Base-by-base conservation (phyloP, 169 alveolate genomes). In the Cryptosporidium andersoni region DNA sequence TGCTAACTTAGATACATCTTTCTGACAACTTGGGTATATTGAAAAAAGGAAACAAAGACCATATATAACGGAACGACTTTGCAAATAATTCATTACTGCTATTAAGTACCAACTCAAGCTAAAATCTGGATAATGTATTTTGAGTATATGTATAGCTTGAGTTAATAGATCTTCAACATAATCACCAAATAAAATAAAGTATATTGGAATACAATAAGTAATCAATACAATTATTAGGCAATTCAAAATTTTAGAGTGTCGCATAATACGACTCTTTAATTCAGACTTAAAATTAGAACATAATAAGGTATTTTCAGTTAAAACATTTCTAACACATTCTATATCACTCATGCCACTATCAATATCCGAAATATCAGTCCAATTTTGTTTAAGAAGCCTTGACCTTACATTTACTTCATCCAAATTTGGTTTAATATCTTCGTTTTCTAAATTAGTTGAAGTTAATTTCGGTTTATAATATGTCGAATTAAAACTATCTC, bases 291-390 rank as follows among this genome's bases (percentile, higher is more conserved):
- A 74, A 25, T 74, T 63, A 7, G 55, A 66, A 74, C 55, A 60
- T 11, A 74, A 45, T 42, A 74, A 43, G 52, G 66, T 43, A 53
- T 74, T 74, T 12, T 55, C 60, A 2, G 60, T 34, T 16, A 74
- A 39, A 5, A 74, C 85, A 16, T 62, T 62, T 60, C 85, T 74
- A 12, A 74, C 85, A 36, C 85, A 74, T 45, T 74, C 85, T 39
- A 74, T 58, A 40, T 74, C 85, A 16, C 85, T 74, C 5, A 74
- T 42, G 9, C 64, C 25, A 48, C 85, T 74, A 11, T 74, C 85
- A 25, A 62, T 14, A 47, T 74, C 85, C 5, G 85, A 58, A 2
- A 74, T 52, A 0, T 74, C 85, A 47, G n/a, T 74, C 85, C 85
- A 74, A 39, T 34, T 37, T 4, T 25, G 25, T 25, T 25, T 25